phyloP scores from a whole-genome alignment of 208 protist genomes.

The Leishmania tarentolae region DNA sequence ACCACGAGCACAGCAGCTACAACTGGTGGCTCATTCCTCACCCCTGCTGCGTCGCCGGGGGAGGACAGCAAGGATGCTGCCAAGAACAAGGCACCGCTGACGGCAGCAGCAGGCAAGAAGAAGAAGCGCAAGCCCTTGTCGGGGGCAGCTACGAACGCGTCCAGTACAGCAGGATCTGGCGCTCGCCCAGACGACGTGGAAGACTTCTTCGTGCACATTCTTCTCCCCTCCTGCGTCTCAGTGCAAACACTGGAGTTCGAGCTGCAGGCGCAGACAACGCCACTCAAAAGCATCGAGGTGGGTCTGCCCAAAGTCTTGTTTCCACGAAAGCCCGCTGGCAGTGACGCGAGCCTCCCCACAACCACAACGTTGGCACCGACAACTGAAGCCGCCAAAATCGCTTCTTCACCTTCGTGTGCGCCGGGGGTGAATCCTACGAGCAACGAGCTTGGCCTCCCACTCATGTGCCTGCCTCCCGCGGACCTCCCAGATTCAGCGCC shows the following conservation, averaged over 20 bases:
- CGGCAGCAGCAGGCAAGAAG: constrained; percentile 24
- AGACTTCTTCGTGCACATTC: constrained; percentile 70
- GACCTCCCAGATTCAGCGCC: constrained; percentile 19
- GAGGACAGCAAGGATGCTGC: constrained; percentile 6
- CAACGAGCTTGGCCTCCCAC: constrained; percentile 37
- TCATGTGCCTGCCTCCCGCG: constrained; percentile 53
- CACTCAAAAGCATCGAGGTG: constrained; percentile 60
- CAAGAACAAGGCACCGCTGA: background rate
- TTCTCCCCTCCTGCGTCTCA: constrained; percentile 38
- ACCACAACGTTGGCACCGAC: background rate
- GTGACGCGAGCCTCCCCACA: constrained; percentile 9
- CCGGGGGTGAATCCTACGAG: constrained; percentile 29
- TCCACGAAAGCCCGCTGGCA: constrained; percentile 24
- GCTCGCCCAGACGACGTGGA: constrained; percentile 51
- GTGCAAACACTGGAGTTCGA: constrained; percentile 57
- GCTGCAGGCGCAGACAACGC: constrained; percentile 46
- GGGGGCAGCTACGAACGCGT: background rate
- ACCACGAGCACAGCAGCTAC: constrained; percentile 13
- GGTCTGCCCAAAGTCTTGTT: constrained; percentile 50
- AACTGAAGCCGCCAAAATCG: constrained; percentile 4
- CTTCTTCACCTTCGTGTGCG: constrained; percentile 32
- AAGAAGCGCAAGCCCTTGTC: constrained; percentile 22
- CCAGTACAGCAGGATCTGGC: background rate
- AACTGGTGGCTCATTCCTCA: constrained; percentile 6
- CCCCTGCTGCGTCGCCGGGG: constrained; percentile 6